These are phyloP conservation scores for Oryza glaberrima DNA, from an alignment of 176 grass and related monocot species.

Conservation along the genomic window DNA sequence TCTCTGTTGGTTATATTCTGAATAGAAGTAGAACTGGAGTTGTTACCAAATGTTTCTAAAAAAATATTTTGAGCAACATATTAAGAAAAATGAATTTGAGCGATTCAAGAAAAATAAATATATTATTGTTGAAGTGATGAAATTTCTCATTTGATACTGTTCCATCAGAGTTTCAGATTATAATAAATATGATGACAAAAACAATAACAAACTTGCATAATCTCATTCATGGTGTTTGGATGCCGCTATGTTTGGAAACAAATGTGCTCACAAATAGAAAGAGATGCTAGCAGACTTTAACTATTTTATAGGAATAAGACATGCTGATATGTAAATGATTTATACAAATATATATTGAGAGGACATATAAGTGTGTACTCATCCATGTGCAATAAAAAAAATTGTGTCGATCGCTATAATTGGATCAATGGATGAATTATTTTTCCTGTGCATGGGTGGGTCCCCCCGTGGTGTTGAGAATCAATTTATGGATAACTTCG, in stretches of 20 bases:
- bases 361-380: conserved; percentile 11
- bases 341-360: neutral
- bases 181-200: conserved; percentile 9
- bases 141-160: neutral
- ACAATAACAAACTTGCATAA: neutral
- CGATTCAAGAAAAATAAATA: conserved; percentile 21
- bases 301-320: conserved; percentile 21
- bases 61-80: neutral
- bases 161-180: conserved; percentile 4
- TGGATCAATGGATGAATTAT: neutral
- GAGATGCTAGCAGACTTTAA: neutral
- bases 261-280: conserved; percentile 25
- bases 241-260: neutral
- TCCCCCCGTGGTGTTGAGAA: neutral
- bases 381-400: neutral
- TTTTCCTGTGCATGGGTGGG: neutral
- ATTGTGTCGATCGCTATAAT: neutral
- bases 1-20: neutral
- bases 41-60: neutral
- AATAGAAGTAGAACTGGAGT: neutral
- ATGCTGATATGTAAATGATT: neutral
- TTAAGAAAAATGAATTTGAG: neutral
- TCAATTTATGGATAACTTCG: neutral
- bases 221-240: neutral
- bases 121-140: neutral